Percentiles rank a stretch among this genome's conserved stretches.
These are phyloP conservation scores for Porpolomopsis calyptriformis DNA, from an alignment of 768 basidiomycete species.

Conservation along the genomic window DNA sequence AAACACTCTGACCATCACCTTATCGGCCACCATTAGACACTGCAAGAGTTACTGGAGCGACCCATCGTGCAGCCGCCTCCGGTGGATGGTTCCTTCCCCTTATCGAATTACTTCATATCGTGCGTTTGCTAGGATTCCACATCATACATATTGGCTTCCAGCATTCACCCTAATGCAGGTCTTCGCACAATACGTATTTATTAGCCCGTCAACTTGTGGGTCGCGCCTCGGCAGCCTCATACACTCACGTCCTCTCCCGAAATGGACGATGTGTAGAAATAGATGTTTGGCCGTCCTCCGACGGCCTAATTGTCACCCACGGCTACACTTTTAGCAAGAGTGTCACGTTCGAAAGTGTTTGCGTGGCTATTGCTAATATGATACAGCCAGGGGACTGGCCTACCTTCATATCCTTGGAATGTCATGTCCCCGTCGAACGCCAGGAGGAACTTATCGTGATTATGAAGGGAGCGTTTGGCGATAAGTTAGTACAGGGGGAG, in stretches of 20 bases:
- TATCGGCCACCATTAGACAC: background rate
- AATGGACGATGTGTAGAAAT: conserved; percentile 54
- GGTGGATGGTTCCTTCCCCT: conserved; percentile 35
- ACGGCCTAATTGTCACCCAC: conserved; percentile 49
- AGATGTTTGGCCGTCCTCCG: conserved; percentile 51
- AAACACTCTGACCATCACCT: background rate
- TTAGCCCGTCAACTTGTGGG: conserved; percentile 48
- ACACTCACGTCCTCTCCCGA: conserved; percentile 42
- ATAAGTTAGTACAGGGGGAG: conserved; percentile 34
- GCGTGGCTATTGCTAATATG: conserved; percentile 37
- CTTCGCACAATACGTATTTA: conserved; percentile 61
- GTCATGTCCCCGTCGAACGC: conserved; percentile 41
- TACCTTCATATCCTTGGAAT: conserved; percentile 50
- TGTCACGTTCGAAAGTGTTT: conserved; percentile 42
- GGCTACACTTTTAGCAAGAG: conserved; percentile 48
- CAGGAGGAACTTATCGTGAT: conserved; percentile 45
- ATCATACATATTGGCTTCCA: conserved; percentile 6
- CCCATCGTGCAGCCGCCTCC: conserved; percentile 26
- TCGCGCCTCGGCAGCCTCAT: conserved; percentile 39
- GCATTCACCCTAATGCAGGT: conserved; percentile 23
- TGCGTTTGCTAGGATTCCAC: conserved; percentile 16
- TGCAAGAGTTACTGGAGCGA: conserved; percentile 26
- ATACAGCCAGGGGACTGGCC: conserved; percentile 40
- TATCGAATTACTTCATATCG: conserved; percentile 52
- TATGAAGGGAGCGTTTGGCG: conserved; percentile 42